These are phyloP conservation scores for Dactylellina sp. DNA, from an alignment of 2,329 filamentous ascomycete genomes.

Conservation along the genomic window DNA sequence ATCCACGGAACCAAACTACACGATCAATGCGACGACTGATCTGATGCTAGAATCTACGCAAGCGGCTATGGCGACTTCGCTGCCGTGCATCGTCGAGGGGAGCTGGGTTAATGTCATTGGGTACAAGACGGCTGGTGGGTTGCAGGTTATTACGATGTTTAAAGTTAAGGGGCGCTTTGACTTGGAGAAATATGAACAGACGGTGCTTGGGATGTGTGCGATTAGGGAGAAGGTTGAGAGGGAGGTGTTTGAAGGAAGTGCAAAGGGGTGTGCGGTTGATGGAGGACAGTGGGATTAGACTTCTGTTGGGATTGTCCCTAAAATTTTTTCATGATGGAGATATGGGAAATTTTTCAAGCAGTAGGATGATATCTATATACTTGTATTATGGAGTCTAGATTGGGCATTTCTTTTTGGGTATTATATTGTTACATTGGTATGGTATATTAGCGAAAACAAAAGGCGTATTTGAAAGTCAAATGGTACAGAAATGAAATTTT, in stretches of 20 bases:
- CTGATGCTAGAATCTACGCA: conserved; percentile 1
- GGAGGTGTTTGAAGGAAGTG: conserved; percentile 29
- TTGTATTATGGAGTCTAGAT: neutral
- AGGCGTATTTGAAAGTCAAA: neutral
- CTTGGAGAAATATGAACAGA: conserved; percentile 38
- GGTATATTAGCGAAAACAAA: neutral
- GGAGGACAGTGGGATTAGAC: conserved; percentile 26
- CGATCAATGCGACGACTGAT: conserved; percentile 19
- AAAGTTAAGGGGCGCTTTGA: conserved; percentile 16
- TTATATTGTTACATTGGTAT: too few species aligned
- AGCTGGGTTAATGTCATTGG: conserved; percentile 40
- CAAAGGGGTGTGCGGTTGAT: conserved; percentile 24
- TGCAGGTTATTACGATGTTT: conserved; percentile 36
- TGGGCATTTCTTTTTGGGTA: too few species aligned
- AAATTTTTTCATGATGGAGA: too few species aligned
- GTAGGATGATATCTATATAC: too few species aligned
- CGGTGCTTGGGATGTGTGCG: conserved; percentile 13
- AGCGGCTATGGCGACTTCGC: neutral
- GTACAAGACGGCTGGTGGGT: conserved; percentile 28
- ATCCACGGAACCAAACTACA: conserved; percentile 18
- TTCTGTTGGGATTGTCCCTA: neutral
- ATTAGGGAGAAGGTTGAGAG: conserved; percentile 37
- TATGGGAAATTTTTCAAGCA: too few species aligned
- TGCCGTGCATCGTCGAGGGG: conserved; percentile 39
- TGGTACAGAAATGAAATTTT: too few species aligned